Conservation (phyloP, 805 yeast genomes). For the Starmerella riodocensis region DNA sequence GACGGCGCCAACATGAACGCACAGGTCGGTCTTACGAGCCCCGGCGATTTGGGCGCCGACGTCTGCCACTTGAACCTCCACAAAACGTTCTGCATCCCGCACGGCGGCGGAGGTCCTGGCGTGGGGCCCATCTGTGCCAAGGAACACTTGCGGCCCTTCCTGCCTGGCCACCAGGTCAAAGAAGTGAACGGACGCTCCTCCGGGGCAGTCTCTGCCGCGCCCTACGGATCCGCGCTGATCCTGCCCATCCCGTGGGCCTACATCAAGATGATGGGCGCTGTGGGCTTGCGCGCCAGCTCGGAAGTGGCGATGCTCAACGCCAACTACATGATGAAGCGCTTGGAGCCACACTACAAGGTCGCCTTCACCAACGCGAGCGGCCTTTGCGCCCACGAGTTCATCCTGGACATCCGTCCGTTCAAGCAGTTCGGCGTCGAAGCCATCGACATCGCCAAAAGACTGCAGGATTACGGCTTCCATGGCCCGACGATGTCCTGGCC, state of each 20-base stretch:
- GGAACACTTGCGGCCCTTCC: conserved; percentile 59
- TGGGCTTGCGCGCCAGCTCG: conserved; percentile 74
- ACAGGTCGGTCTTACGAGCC: conserved; percentile 92
- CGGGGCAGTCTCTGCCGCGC: conserved; percentile 74
- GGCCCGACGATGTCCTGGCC: conserved; percentile 99
- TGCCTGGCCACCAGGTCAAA: conserved; percentile 65
- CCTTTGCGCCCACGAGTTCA: conserved; percentile 94
- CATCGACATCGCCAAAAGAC: conserved; percentile 88
- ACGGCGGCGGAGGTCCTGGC: conserved; percentile 99
- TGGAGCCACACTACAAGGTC: conserved; percentile 58
- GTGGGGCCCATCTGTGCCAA: conserved; percentile 96
- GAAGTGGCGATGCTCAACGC: conserved; percentile 88
- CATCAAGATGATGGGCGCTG: conserved; percentile 84
- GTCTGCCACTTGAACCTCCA: conserved; percentile 95
- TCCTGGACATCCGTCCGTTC: conserved; percentile 76
- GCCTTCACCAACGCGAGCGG: conserved; percentile 55
- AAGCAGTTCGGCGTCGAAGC: conserved; percentile 77
- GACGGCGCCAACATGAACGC: conserved; percentile 99
- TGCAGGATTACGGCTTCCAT: conserved; percentile 97
- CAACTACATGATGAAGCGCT: conserved; percentile 79
- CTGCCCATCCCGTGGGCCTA: conserved; percentile 89
- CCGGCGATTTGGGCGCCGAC: conserved; percentile 96
- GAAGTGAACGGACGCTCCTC: conserved; percentile 30
- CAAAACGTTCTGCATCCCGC: conserved; percentile 95
- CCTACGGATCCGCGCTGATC: conserved; percentile 89